Evolutionary conservation across 129 eudicot genomes (phyloP).

Genomic region (Chrysanthemum makinoi): DNA sequence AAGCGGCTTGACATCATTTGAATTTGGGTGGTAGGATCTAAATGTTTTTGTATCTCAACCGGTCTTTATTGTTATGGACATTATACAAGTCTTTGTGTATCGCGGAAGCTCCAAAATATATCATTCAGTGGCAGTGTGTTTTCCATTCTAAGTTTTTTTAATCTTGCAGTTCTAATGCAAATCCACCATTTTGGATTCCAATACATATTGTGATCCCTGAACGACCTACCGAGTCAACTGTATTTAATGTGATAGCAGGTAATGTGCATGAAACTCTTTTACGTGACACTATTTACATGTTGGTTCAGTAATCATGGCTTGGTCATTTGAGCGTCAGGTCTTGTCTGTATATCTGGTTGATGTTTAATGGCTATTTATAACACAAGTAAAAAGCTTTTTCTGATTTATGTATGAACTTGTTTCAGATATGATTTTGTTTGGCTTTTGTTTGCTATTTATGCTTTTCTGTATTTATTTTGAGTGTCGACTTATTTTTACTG

Average conservation of each 20-base stretch:
- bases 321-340: slow-evolving; percentile 10
- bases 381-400: slow-evolving; percentile 10
- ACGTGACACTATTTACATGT: slow-evolving; percentile 11
- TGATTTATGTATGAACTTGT: background rate
- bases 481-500: background rate
- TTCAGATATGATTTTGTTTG: slow-evolving; percentile 7
- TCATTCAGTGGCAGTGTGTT: background rate
- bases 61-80: background rate
- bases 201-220: slow-evolving; percentile 97
- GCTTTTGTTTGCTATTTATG: slow-evolving; percentile 10
- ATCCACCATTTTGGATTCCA: slow-evolving; percentile 99
- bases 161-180: slow-evolving; percentile 80
- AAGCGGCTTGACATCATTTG: slow-evolving; percentile 1
- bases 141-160: slow-evolving; percentile 4
- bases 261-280: slow-evolving; percentile 11
- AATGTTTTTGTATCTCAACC: background rate
- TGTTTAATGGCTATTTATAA: background rate
- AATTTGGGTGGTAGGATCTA: slow-evolving; percentile 4
- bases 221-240: slow-evolving; percentile 95
- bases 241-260: slow-evolving; percentile 98
- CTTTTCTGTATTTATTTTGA: background rate
- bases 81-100: background rate
- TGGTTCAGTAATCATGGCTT: slow-evolving; percentile 18
- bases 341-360: background rate
- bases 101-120: background rate